A percentile compares a stretch with the other conserved stretches of the same genome.
Evolutionary conservation across 768 basidiomycete species (phyloP).

Genomic region (Sporobolomyces pararoseus): DNA sequence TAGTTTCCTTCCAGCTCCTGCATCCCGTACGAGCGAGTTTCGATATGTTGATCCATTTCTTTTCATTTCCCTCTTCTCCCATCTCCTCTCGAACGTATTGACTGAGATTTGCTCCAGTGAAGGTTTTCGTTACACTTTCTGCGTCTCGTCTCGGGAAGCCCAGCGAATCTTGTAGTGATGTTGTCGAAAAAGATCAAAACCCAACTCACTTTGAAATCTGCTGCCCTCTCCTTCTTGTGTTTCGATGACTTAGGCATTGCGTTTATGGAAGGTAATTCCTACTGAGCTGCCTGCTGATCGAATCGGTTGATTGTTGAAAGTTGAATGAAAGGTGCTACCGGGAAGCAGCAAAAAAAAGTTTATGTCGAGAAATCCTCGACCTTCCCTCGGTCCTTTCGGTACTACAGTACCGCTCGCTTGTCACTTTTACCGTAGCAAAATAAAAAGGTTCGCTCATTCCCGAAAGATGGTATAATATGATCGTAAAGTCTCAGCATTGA

Average conservation of each 20-base stretch:
- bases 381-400: background rate
- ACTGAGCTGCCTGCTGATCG: background rate
- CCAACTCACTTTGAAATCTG: constrained; percentile 69
- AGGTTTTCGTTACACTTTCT: no score
- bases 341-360: background rate
- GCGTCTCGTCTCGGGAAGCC: no score
- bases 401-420: background rate
- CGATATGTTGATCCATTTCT: constrained; percentile 7
- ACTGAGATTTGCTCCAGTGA: no score
- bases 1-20: no score
- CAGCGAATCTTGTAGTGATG: no score
- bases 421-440: no score
- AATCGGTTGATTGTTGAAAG: background rate
- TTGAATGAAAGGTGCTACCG: background rate
- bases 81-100: no score
- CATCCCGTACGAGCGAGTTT: no score
- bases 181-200: background rate
- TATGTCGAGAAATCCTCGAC: background rate
- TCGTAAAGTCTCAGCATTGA: background rate
- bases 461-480: constrained; percentile 15
- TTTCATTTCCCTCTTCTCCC: background rate
- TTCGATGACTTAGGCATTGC: constrained; percentile 77
- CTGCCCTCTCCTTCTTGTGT: constrained; percentile 74
- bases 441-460: background rate
- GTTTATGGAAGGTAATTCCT: no score